Conservation (phyloP, 2,329 filamentous ascomycete genomes). For the Pseudogymnoascus sp. region DNA sequence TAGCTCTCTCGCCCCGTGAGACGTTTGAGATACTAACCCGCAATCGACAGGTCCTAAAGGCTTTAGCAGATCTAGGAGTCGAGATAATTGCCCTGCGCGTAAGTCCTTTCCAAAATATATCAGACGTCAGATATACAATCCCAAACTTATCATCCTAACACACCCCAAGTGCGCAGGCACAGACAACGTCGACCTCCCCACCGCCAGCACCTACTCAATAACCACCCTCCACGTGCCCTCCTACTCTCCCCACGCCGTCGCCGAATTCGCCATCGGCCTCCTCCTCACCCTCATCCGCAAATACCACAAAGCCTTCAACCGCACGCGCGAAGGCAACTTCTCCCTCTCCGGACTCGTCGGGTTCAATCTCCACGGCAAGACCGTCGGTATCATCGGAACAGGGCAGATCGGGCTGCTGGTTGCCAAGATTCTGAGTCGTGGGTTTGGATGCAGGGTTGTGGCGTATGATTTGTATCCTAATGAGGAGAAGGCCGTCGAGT, state of each 20-base stretch:
- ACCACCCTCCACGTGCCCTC: conserved; percentile 59
- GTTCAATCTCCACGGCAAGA: conserved; percentile 53
- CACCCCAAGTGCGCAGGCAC: conserved; percentile 52
- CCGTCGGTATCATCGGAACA: conserved; percentile 57
- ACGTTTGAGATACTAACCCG: not conserved
- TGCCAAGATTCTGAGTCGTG: conserved; percentile 48
- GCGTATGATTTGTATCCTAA: conserved; percentile 41
- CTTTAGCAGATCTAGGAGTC: not conserved
- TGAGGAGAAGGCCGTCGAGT: not conserved
- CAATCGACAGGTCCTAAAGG: not conserved
- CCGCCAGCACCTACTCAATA: conserved; percentile 46
- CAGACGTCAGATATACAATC: not conserved
- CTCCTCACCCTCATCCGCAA: conserved; percentile 60
- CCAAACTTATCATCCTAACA: not conserved
- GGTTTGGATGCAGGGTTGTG: conserved; percentile 56
- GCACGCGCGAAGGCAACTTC: conserved; percentile 62
- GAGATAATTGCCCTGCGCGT: not conserved
- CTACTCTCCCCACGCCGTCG: conserved; percentile 62
- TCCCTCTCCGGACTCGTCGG: conserved; percentile 56
- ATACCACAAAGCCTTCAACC: conserved; percentile 59
- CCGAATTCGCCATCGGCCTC: conserved; percentile 60
- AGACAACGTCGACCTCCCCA: conserved; percentile 56
- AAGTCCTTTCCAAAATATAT: not conserved
- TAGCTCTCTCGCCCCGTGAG: not conserved
- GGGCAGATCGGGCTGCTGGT: conserved; percentile 57